Conservation (phyloP, 2,329 filamentous ascomycete genomes). For the Corynespora cassiicola region DNA sequence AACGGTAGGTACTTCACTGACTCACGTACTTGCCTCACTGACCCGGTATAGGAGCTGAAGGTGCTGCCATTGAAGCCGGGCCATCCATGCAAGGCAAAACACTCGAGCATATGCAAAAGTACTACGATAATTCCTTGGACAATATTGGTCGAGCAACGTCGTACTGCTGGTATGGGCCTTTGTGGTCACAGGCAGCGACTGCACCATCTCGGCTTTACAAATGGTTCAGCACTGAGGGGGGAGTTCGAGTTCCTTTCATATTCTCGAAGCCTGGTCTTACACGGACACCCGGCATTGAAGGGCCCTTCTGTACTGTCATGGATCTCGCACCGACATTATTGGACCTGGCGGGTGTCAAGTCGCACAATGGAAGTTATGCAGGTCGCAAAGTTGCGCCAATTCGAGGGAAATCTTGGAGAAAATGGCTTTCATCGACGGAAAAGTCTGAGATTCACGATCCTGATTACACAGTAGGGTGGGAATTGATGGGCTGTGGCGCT, state of each 20-base stretch:
- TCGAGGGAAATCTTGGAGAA: too few species aligned
- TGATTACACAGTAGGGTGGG: conserved; percentile 64
- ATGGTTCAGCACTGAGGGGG: conserved; percentile 54
- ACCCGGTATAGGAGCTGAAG: conserved; percentile 50
- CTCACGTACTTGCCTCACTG: too few species aligned
- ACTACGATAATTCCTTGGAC: conserved; percentile 64
- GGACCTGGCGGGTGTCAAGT: conserved; percentile 56
- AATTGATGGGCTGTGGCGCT: conserved; percentile 61
- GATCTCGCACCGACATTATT: conserved; percentile 52
- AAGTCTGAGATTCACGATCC: conserved; percentile 59
- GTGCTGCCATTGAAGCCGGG: conserved; percentile 57
- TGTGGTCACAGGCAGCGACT: conserved; percentile 62
- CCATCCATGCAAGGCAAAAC: conserved; percentile 69
- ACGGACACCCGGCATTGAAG: conserved; percentile 32
- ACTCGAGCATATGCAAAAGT: conserved; percentile 61
- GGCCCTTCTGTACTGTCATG: conserved; percentile 54
- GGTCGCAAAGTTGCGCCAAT: conserved; percentile 59
- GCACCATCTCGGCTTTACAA: conserved; percentile 59
- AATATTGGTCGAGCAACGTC: conserved; percentile 64
- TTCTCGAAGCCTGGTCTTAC: too few species aligned
- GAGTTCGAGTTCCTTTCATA: conserved; percentile 62
- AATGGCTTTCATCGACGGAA: too few species aligned
- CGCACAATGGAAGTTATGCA: conserved; percentile 61
- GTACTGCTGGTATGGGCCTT: conserved; percentile 67
- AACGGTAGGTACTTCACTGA: too few species aligned